Conservation (phyloP, 306 rosid species). For the Abrus pulchellus region DNA sequence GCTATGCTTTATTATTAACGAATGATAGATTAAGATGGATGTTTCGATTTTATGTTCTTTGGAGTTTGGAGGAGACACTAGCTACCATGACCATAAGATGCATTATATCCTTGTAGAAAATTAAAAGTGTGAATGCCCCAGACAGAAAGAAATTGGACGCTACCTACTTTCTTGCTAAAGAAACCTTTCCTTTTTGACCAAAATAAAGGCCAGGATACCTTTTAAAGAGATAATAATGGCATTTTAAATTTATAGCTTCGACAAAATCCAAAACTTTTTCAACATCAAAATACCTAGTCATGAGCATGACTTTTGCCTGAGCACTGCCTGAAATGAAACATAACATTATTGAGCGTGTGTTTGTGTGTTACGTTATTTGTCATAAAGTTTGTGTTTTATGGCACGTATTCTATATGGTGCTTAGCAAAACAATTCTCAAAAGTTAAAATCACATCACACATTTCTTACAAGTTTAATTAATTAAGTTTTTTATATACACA, state of each 20-base stretch:
- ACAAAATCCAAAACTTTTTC: not conserved
- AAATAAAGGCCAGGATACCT: slow-evolving; percentile 39
- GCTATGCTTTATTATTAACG: slow-evolving; percentile 10
- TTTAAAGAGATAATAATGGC: slow-evolving; percentile 40
- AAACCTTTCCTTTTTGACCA: slow-evolving; percentile 46
- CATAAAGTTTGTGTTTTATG: slow-evolving; percentile 20
- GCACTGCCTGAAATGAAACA: slow-evolving; percentile 28
- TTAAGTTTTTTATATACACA: not conserved
- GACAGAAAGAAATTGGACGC: slow-evolving; percentile 39
- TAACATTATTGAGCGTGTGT: slow-evolving; percentile 34
- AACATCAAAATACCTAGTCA: slow-evolving; percentile 43
- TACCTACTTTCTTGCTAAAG: slow-evolving; percentile 36
- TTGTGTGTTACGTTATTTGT: slow-evolving; percentile 15
- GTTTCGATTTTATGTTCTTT: slow-evolving; percentile 12
- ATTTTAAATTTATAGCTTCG: not conserved
- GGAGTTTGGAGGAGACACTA: slow-evolving; percentile 40
- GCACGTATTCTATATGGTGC: slow-evolving; percentile 19
- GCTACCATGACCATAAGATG: slow-evolving; percentile 22
- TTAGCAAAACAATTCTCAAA: slow-evolving; percentile 22
- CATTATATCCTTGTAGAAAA: slow-evolving; percentile 34
- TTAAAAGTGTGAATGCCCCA: slow-evolving; percentile 36
- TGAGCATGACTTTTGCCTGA: slow-evolving; percentile 39
- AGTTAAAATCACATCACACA: slow-evolving; percentile 34
- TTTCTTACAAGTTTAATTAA: slow-evolving; percentile 2
- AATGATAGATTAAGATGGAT: slow-evolving; percentile 2